Percentiles rank a stretch among this genome's conserved stretches.
Conservation (phyloP, 139 green algal genomes). For the Ostreobium quekettii region DNA sequence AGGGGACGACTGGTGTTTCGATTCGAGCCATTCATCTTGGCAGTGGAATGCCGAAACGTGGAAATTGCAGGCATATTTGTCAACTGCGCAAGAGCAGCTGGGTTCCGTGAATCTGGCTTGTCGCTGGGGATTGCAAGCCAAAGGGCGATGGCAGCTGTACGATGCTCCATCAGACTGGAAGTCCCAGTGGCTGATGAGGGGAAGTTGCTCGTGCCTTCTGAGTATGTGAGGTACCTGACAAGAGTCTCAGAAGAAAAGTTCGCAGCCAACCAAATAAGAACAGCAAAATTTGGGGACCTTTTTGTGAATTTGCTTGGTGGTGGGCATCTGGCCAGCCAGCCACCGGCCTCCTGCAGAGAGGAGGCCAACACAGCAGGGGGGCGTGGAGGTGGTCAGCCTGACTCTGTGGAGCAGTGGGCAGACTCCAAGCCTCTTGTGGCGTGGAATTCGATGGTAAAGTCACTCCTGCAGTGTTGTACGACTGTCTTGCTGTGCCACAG, state of each 20-base stretch:
- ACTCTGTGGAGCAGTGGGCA: not conserved
- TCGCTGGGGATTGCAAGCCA: constrained; percentile 30
- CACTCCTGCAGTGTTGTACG: too few relatives aligned
- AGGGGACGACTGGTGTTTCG: constrained; percentile 38
- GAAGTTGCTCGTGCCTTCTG: constrained; percentile 38
- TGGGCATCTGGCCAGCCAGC: not conserved
- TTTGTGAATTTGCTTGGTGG: constrained; percentile 11
- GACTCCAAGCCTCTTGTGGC: too few relatives aligned
- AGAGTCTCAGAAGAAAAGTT: constrained; percentile 53
- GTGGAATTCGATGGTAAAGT: too few relatives aligned
- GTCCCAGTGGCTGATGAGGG: constrained; percentile 47
- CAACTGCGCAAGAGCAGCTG: constrained; percentile 35
- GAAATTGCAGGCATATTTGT: constrained; percentile 36
- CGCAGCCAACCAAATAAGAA: constrained; percentile 38
- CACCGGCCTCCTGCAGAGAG: too few relatives aligned
- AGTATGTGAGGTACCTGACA: constrained; percentile 46
- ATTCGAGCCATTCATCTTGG: constrained; percentile 76
- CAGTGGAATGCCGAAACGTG: constrained; percentile 41
- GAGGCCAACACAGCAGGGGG: not conserved
- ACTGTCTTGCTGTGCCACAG: too few relatives aligned
- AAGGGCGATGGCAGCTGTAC: constrained; percentile 45
- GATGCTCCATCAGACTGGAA: constrained; percentile 62
- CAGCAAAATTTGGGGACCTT: constrained; percentile 28
- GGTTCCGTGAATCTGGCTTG: constrained; percentile 60
- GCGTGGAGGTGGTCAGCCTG: not conserved